Evolutionary conservation across 2,329 filamentous ascomycete species (phyloP).

Genomic region (Clonostachys solani): DNA sequence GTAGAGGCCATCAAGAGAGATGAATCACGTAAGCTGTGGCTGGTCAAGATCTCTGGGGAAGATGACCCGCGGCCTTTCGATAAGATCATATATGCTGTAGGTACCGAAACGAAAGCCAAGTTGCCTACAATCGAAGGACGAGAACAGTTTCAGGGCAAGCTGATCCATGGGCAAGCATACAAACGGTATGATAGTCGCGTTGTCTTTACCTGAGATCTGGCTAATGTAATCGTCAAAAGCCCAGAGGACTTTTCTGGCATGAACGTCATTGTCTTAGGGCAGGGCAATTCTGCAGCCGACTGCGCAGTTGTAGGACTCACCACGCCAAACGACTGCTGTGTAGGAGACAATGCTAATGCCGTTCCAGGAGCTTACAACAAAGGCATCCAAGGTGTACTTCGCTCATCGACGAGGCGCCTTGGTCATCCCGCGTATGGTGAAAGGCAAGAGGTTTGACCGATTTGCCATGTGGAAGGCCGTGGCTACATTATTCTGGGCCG

Average conservation of each 20-base stretch:
- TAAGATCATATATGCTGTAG: conserved; percentile 14
- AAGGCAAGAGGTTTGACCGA: conserved; percentile 11
- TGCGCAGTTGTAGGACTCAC: conserved; percentile 9
- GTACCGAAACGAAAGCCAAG: conserved; percentile 8
- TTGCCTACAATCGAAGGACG: conserved; percentile 10
- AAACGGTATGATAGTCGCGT: conserved; percentile 8
- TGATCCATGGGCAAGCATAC: conserved; percentile 14
- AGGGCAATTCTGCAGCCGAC: conserved; percentile 17
- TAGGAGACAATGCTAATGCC: neutral
- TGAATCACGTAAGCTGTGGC: conserved; percentile 7
- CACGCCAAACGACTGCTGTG: too few relatives aligned
- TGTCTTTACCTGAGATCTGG: neutral
- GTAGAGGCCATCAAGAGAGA: conserved; percentile 6
- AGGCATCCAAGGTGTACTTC: conserved; percentile 12
- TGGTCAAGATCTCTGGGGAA: conserved; percentile 7
- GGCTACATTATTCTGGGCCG: conserved; percentile 8
- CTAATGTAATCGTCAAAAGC: conserved; percentile 1
- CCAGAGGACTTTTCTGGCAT: conserved; percentile 9
- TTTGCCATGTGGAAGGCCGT: conserved; percentile 11
- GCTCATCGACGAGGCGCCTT: conserved; percentile 13
- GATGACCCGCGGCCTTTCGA: conserved; percentile 9
- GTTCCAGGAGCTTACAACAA: conserved; percentile 8
- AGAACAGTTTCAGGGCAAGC: conserved; percentile 9
- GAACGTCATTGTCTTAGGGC: conserved; percentile 15
- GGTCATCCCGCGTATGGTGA: conserved; percentile 10